Conservation (phyloP, 352 stramenopile species). For the Pythium plurisporium region DNA sequence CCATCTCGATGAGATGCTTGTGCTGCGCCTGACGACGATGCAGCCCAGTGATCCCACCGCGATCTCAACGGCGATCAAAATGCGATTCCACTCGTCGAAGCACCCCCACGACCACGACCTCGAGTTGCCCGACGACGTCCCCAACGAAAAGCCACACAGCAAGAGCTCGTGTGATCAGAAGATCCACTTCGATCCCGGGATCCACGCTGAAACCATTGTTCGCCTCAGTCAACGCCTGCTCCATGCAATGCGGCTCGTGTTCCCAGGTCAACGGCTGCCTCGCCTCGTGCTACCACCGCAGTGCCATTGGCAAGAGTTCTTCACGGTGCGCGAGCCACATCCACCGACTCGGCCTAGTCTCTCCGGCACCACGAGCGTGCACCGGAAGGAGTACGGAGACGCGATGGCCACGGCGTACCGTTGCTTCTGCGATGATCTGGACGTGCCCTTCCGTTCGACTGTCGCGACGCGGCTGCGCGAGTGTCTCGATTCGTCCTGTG, state of each 20-base stretch:
- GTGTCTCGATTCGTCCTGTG: slow-evolving; percentile 32
- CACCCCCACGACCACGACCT: not conserved
- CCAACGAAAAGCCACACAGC: too few species aligned
- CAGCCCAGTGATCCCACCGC: slow-evolving; percentile 5
- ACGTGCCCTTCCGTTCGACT: slow-evolving; percentile 40
- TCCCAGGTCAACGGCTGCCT: slow-evolving; percentile 33
- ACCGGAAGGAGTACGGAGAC: slow-evolving; percentile 18
- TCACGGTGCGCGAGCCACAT: slow-evolving; percentile 11
- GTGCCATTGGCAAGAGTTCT: slow-evolving; percentile 57
- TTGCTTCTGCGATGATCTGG: slow-evolving; percentile 59
- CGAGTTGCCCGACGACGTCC: too few species aligned
- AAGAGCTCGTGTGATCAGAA: not conserved
- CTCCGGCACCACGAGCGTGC: too few species aligned
- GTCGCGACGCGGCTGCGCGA: slow-evolving; percentile 44
- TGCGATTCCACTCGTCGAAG: not conserved
- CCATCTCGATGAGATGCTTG: slow-evolving; percentile 33
- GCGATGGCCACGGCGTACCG: slow-evolving; percentile 46
- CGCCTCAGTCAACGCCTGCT: slow-evolving; percentile 50
- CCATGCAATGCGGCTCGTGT: slow-evolving; percentile 40
- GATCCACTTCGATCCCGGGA: slow-evolving; percentile 55
- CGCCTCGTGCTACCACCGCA: slow-evolving; percentile 29
- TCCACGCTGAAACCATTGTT: slow-evolving; percentile 48
- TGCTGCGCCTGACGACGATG: slow-evolving; percentile 18
- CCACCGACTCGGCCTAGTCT: not conserved
- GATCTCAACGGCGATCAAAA: slow-evolving; percentile 4